Base-by-base conservation (phyloP, 768 basidiomycete species). In the Naganishia antarctica region DNA sequence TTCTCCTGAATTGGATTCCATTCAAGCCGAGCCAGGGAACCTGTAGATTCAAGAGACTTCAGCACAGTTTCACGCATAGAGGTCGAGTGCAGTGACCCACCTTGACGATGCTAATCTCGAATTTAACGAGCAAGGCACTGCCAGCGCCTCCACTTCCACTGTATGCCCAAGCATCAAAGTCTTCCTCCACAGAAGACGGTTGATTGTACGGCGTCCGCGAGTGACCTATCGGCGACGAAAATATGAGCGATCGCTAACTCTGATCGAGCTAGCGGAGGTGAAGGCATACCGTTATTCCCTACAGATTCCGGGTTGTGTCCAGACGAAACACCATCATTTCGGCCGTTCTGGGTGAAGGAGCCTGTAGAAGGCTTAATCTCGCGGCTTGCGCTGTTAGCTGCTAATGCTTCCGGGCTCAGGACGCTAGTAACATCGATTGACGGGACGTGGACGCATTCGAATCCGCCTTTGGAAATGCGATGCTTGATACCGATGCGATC, bases 61-160 rank as follows among this genome's bases (percentile, higher is more conserved):
- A 40, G 64, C 31, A 21, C 21, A n/a, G n/a, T n/a, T n/a, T n/a
- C n/a, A n/a, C 44, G 23, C 4, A 32, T 21, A 29, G 44, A 28
- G 21, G 12, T 6, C 31, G n/a, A 11, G 34, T 16, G 13, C 25
- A 34, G 12, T 3, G 8, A 43, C 86, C 18, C 68, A 93, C 92
- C 84, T 97, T 97, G 76, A 99, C 90, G 69, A 99, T 87, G 75
- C 88, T 93, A 65, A 98, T 90, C 78, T 99, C 94, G 77, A 98
- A 99, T 67, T 91, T 84, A 12, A 99, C 94, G 68, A 90, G 87
- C 67, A 98, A 75, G 45, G 85, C 85, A 76, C 86, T 90, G 63
- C 85, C 84, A 28, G 85, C 86, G 74, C 69, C 71, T 3, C 73
- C 75, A 34, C 62, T 65, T 28, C 67, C 71, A n/a, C 72, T 72